These are phyloP conservation scores for Elongisporangium senticosum DNA, from an alignment of 352 stramenopile genomes.

Conservation along the genomic window DNA sequence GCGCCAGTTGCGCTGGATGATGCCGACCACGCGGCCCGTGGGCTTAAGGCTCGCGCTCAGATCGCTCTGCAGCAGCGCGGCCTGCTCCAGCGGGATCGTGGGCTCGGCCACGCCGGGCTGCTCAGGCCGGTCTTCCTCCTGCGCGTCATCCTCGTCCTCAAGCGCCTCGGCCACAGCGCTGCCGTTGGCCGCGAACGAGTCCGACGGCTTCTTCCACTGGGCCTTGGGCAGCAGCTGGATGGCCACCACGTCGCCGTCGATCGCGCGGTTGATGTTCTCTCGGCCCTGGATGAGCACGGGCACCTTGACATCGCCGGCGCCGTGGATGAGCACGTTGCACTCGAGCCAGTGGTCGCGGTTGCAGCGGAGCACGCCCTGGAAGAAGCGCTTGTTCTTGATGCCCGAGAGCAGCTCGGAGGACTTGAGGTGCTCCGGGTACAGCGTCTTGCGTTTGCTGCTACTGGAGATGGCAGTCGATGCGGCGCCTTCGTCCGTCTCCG, in stretches of 20 bases:
- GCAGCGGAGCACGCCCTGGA: conserved; percentile 86
- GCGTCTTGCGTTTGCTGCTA: conserved; percentile 39
- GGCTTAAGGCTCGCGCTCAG: conserved; percentile 56
- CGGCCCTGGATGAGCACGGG: conserved; percentile 67
- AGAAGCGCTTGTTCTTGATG: conserved; percentile 85
- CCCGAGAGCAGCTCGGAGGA: conserved; percentile 76
- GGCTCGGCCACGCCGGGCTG: conserved; percentile 50
- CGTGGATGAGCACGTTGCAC: conserved; percentile 76
- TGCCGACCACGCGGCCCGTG: conserved; percentile 80
- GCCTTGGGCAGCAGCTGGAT: conserved; percentile 90
- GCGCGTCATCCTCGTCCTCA: conserved; percentile 38
- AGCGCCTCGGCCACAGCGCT: conserved; percentile 30
- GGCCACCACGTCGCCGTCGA: conserved; percentile 97
- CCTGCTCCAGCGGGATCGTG: conserved; percentile 58
- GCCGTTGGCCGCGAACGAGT: conserved; percentile 54
- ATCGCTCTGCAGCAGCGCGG: conserved; percentile 50
- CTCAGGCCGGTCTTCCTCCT: conserved; percentile 24
- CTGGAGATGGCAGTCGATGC: conserved; percentile 22
- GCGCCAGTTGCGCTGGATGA: conserved; percentile 92
- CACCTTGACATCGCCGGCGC: conserved; percentile 49
- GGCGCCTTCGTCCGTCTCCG: conserved; percentile 16
- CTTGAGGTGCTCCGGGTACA: conserved; percentile 76
- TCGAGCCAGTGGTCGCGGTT: conserved; percentile 85
- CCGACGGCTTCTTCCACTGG: conserved; percentile 71
- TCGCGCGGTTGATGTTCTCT: conserved; percentile 94